Conservation (phyloP, 768 basidiomycete species). For the Calocera viscosa region DNA sequence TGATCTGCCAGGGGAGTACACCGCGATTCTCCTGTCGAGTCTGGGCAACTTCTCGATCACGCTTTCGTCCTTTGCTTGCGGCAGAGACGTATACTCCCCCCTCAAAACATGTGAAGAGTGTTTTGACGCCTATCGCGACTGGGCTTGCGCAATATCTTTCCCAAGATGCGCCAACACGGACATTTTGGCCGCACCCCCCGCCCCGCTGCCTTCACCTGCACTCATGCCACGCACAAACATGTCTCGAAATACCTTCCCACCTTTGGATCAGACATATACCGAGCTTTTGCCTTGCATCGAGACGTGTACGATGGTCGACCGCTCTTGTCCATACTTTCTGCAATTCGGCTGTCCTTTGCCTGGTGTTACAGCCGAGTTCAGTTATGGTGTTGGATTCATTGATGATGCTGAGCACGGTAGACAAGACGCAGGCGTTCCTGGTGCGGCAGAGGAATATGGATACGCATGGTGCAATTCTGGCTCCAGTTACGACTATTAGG, state of each 20-base stretch:
- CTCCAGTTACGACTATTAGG: neutral
- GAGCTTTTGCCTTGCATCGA: constrained; percentile 68
- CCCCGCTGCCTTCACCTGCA: neutral
- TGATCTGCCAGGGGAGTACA: constrained; percentile 40
- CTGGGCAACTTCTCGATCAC: constrained; percentile 63
- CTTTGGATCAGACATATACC: constrained; percentile 37
- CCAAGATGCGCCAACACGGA: constrained; percentile 55
- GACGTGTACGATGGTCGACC: constrained; percentile 56
- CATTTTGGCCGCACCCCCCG: neutral
- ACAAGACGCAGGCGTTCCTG: constrained; percentile 39
- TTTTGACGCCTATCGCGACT: constrained; percentile 54
- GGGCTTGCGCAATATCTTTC: constrained; percentile 64
- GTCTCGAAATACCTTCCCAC: constrained; percentile 36
- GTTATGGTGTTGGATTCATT: constrained; percentile 66
- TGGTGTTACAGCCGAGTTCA: constrained; percentile 48
- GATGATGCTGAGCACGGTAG: constrained; percentile 40
- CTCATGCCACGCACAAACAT: constrained; percentile 21
- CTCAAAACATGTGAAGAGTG: constrained; percentile 67
- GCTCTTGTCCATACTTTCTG: constrained; percentile 65
- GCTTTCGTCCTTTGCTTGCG: constrained; percentile 63
- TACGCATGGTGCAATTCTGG: constrained; percentile 48
- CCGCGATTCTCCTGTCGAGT: constrained; percentile 41
- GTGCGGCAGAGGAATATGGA: constrained; percentile 55
- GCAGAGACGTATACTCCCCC: constrained; percentile 67
- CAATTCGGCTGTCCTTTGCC: constrained; percentile 54